A percentile compares a stretch with the other conserved stretches of the same genome.
These are phyloP conservation scores for Gossypium bickii DNA, from an alignment of 345 rosid genomes.

Conservation along the genomic window DNA sequence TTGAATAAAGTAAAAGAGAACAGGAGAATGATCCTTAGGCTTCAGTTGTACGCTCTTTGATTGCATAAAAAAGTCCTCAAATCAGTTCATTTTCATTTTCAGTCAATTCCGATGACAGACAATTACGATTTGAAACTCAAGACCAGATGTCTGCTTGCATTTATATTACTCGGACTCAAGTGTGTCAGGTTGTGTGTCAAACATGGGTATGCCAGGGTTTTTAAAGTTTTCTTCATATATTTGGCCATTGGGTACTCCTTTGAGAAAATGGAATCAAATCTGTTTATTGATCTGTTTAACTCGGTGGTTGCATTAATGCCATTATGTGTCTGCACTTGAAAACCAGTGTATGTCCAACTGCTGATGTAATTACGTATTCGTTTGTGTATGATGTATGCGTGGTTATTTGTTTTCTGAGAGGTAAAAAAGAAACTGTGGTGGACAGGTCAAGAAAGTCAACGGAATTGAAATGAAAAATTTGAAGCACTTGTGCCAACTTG, in stretches of 20 bases:
- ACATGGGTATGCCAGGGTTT: neutral
- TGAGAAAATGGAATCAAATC: neutral
- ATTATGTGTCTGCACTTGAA: neutral
- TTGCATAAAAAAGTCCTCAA: neutral
- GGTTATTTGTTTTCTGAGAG: neutral
- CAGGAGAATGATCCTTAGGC: neutral
- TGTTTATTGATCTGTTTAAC: neutral
- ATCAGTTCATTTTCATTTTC: neutral
- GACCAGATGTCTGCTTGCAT: neutral
- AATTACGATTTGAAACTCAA: neutral
- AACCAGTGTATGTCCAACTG: neutral
- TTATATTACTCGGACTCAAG: neutral
- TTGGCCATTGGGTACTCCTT: neutral
- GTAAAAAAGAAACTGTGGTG: slow-evolving; percentile 7
- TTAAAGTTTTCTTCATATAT: neutral
- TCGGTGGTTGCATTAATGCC: neutral
- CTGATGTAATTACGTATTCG: neutral
- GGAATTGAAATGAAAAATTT: slow-evolving; percentile 65
- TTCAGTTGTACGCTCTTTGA: neutral
- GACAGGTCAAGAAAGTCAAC: slow-evolving; percentile 77
- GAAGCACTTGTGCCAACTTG: slow-evolving; percentile 65
- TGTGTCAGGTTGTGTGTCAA: neutral
- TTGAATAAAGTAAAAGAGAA: neutral
- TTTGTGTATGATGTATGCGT: neutral
- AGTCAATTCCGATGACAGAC: neutral